Base-by-base conservation (phyloP, 495 filamentous ascomycete species). In the Platismatia glauca region DNA sequence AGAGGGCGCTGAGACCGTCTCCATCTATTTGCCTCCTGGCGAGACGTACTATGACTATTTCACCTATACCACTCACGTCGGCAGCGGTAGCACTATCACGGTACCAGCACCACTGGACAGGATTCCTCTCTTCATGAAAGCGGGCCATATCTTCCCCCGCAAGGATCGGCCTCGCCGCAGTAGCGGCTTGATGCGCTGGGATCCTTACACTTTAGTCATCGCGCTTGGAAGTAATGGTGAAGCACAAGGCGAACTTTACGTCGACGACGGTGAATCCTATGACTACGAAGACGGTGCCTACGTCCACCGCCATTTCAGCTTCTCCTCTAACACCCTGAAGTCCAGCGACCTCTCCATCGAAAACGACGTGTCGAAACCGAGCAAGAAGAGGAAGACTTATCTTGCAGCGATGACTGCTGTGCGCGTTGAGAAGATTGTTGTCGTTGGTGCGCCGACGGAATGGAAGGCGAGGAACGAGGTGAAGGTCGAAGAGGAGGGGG, bases 1-100 rank as follows among this genome's bases (percentile, higher is more conserved):
- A 33, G 84, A 96, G 74, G 86, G 83, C 62, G 82, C 86, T 18
- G 81, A 81, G 20, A 82, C 80, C n/a, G 83, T 85, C 0, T 84
- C 89, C 39, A 82, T 98, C 58, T 97, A 95, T 72, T 79, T 97
- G 55, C 85, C 92, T 7, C 90, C 96, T 64, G 82, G 86, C 64
- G 86, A 90, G 70, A 81, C 86, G 60, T 98, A 98, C 78, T 97
- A 90, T 70, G 89, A 97, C 72, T 97, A 98, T 75, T 94, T 92
- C 71, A 87, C 88, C 66, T 96, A 88, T 74, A 84, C 85, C 27
- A 75, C 82, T 48, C 85, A 94, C 71, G 75, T 84, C 22, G 88
- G 88, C 0, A 71, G 81, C 13, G 86, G 91, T 61, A 85, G 86
- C 71, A 77, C 70, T 55, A 76, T 89, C 62, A 88, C 81, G 0